Base-by-base conservation (phyloP, 140 eudicot species). In the Anethum foeniculum region DNA sequence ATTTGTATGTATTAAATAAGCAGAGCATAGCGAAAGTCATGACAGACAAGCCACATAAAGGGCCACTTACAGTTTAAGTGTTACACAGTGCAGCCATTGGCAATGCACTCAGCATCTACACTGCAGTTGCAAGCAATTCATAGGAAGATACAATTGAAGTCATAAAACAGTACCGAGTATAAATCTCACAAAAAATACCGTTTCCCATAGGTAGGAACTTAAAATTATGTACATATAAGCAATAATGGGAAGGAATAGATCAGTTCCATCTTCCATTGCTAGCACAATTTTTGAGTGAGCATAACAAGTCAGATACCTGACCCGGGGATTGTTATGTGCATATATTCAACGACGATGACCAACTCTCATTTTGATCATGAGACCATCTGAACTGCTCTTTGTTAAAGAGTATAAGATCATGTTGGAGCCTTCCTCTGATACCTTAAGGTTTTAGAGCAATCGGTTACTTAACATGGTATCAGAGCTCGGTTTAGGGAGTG, bases 261-360 rank as follows among this genome's bases (percentile, higher is more conserved):
- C 96, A 21, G 97, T 92, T 69, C 96, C 98, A 46, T 94, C 98
- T 90, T 92, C 96, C 97, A 94, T 92, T 87, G 88, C 92, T 58
- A 92, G 83, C 44, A 39, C 96, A 80, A 90, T 92, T 54, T 97
- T 97, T 32, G 97, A 96, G 88, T 94, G 93, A 73, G 96, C 91
- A 84, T 89, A 85, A 87, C 89, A 93, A 13, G 96, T 93, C 43
- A 89, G 85, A 83, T 92, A 94, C 36, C 89, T 91, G 71, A 91
- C 89, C 78, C 89, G 98, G 75, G 94, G 98, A 80, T 86, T 92
- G 85, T 94, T 94, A 78, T 92, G 97, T 77, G 86, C 93, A 79
- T 97, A 94, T 82, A 84, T 92, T 84, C 90, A 78, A 79, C 12
- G 10, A 46, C 15, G 49, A 46, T 79, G 85, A 3, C 96, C 98